Evolutionary conservation across 2,329 filamentous ascomycete genomes (phyloP), one percentile per base, ranked within the genome.

Genomic region (Ophiostoma angusticollis): DNA sequence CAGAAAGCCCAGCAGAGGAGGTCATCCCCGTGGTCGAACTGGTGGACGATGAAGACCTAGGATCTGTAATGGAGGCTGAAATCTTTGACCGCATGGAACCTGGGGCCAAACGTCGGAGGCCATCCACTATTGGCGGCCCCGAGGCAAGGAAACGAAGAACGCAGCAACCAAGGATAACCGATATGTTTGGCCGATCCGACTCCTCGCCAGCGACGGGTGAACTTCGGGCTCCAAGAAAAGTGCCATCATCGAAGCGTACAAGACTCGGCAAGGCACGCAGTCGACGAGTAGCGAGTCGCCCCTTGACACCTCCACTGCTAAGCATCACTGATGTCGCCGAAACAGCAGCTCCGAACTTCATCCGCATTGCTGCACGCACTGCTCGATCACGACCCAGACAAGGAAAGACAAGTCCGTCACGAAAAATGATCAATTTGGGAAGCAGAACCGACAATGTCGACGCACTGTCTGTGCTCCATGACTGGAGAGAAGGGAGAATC

Each of bases 301-400:
- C 27, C 5, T 11, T 23, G 14, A 37, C 40, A 2, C 57, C 67
- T n/a, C 70, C 71, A 4, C 56, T 53, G 16, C 60, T 80, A 16
- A 69, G 75, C 47, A 77, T 80, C 40, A 51, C 79, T n/a, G 75
- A 80, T 53, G 65, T 76, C 17, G 60, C 70, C 31, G 65, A 69
- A 44, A 52, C 59, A 2, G 50, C 61, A 41, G 70, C 72, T 1
- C 76, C 76, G 2, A 56, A 53, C 2, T 80, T 80, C 45, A 56
- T 80, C 24, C 73, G 65, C 43, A 65, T 80, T 49, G 76, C 76
- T 36, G 74, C 72, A 31, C 71, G 76, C 13, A 63, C 70, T 37
- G 73, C 66, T 4, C 67, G 58, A 39, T 61, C 54, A 37, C 64
- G 62, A 24, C 50, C 45, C 19, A 61, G 64, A 11, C 59, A 67